These are phyloP conservation scores for Cyphellophora attinorum DNA, from an alignment of 2,329 filamentous ascomycete species.

Conservation along the genomic window DNA sequence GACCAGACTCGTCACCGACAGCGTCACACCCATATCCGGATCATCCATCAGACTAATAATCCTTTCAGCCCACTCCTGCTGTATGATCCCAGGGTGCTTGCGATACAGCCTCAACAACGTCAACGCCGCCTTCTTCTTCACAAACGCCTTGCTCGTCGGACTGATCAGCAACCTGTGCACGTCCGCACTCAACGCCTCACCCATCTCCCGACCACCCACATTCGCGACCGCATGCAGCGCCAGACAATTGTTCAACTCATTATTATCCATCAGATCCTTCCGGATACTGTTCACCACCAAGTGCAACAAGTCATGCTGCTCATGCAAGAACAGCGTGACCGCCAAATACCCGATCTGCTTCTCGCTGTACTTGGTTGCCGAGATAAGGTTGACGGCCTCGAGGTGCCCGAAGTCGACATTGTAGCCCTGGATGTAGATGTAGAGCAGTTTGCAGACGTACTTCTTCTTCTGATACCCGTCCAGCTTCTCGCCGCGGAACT, in stretches of 20 bases:
- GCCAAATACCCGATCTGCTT: conserved; percentile 99
- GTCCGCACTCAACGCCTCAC: conserved; percentile 81
- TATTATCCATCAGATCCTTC: conserved; percentile 88
- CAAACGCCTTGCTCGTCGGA: conserved; percentile 88
- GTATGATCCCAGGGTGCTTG: conserved; percentile 87
- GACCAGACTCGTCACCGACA: conserved; percentile 91
- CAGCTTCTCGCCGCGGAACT: conserved; percentile 91
- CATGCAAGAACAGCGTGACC: conserved; percentile 93
- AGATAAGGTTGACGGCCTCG: conserved; percentile 95
- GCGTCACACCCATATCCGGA: conserved; percentile 79
- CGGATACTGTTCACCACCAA: conserved; percentile 97
- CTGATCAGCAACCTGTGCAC: conserved; percentile 91
- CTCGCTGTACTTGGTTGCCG: conserved; percentile 93
- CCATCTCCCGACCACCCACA: conserved; percentile 93
- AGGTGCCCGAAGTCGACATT: conserved; percentile 98
- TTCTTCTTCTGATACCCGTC: conserved; percentile 99
- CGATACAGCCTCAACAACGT: conserved; percentile 89
- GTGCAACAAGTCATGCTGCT: conserved; percentile 91
- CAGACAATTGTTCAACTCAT: conserved; percentile 95
- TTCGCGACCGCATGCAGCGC: conserved; percentile 97
- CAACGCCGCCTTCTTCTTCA: conserved; percentile 97
- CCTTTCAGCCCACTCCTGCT: conserved; percentile 92
- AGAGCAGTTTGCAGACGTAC: conserved; percentile 99
- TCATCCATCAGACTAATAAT: conserved; percentile 99
- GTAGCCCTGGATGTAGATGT: conserved; percentile 98